These are phyloP conservation scores for Gyromitra esculenta DNA, from an alignment of 2,329 filamentous ascomycete species.

Conservation along the genomic window DNA sequence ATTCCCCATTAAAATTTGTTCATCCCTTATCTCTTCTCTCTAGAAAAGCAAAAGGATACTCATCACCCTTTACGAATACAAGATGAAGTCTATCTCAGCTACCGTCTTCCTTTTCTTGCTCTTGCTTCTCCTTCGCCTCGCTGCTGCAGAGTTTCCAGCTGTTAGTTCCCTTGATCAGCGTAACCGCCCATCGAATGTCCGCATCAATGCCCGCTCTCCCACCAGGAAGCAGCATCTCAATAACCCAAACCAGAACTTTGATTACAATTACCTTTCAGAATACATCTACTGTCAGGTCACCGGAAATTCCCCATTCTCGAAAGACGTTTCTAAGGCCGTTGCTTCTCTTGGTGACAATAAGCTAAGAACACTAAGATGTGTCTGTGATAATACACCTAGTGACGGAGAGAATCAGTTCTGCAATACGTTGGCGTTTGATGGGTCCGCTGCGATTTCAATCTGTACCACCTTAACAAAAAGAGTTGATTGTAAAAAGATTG, in stretches of 20 bases:
- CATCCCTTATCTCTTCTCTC: neutral
- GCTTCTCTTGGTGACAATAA: neutral
- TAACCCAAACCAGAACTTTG: neutral
- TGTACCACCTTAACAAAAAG: neutral
- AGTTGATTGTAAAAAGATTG: slow-evolving; percentile 1
- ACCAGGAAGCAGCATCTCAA: neutral
- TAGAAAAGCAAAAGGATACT: neutral
- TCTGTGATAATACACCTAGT: neutral
- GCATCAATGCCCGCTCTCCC: neutral
- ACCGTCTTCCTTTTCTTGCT: neutral
- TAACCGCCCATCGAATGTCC: neutral
- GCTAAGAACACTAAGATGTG: neutral
- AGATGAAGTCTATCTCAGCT: slow-evolving; percentile 2
- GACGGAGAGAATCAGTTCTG: neutral
- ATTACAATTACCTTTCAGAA: neutral
- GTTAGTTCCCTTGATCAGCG: neutral
- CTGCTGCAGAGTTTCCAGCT: neutral
- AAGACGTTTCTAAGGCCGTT: neutral
- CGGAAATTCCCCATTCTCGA: slow-evolving; percentile 1
- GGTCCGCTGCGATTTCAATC: neutral
- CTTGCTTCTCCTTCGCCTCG: neutral
- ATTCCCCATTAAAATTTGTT: neutral
- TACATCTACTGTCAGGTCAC: neutral
- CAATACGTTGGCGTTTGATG: neutral
- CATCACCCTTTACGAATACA: neutral